phyloP scores from a whole-genome alignment of 2,329 filamentous ascomycete species.

The Aspergillus unguis region DNA sequence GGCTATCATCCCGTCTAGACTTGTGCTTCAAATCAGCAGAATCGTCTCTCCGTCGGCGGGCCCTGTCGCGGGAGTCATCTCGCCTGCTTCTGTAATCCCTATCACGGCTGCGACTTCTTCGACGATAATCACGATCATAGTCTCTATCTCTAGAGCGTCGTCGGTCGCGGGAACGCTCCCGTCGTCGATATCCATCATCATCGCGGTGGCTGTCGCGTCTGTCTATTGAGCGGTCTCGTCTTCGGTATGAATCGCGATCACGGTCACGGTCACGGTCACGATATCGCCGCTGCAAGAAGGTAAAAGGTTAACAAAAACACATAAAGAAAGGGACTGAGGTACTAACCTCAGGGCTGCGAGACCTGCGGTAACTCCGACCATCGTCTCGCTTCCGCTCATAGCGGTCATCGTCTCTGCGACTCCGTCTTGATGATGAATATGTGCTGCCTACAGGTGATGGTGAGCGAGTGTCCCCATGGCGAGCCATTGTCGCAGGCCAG shows the following conservation, averaged over 20 bases:
- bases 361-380: constrained; percentile 45
- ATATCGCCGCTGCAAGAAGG: constrained; percentile 50
- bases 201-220: constrained; percentile 48
- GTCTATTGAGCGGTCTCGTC: constrained; percentile 66
- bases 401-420: constrained; percentile 53
- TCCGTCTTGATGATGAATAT: constrained; percentile 66
- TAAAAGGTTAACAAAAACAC: constrained; percentile 13
- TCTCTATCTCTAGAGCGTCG: constrained; percentile 57
- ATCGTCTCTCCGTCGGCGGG: constrained; percentile 62
- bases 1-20: constrained; percentile 64
- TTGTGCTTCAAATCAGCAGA: constrained; percentile 68
- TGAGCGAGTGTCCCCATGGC: constrained; percentile 69
- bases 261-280: constrained; percentile 55
- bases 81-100: constrained; percentile 66
- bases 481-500: constrained; percentile 58
- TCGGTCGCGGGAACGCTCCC: constrained; percentile 64
- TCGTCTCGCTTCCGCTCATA: constrained; percentile 54
- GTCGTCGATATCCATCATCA: constrained; percentile 62
- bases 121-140: constrained; percentile 57
- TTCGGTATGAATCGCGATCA: constrained; percentile 58
- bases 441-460: constrained; percentile 90
- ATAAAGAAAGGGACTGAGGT: neutral
- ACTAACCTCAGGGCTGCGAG: constrained; percentile 50
- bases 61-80: constrained; percentile 69
- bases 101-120: constrained; percentile 67